Conservation (phyloP, 1,284 basidiomycete species). For the Leucoagaricus sp. region DNA sequence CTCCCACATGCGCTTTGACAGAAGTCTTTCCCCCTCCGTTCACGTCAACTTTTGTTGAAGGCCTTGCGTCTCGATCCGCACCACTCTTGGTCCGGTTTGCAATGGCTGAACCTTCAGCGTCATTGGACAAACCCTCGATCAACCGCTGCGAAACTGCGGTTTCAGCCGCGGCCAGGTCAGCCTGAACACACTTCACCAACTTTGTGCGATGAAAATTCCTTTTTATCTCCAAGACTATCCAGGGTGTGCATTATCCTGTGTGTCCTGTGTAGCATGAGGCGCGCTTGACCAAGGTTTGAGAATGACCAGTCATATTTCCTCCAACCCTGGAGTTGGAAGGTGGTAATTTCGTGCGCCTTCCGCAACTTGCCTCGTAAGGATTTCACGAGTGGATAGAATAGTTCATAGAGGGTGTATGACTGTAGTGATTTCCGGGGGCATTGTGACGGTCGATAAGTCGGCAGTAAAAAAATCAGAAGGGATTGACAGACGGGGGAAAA, state of each 20-base stretch:
- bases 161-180: no score
- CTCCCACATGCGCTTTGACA: no score
- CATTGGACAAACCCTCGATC: no score
- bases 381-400: not conserved
- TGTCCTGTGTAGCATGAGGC: no score
- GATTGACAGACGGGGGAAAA: constrained; percentile 22
- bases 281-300: not conserved
- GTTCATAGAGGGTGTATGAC: constrained; percentile 9
- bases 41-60: no score
- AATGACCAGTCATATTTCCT: not conserved
- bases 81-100: no score
- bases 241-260: not conserved
- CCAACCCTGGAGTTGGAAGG: not conserved
- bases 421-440: constrained; percentile 28
- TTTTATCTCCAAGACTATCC: not conserved
- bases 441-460: constrained; percentile 10
- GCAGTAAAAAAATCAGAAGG: not conserved
- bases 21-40: no score
- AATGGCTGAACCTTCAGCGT: no score
- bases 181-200: not conserved
- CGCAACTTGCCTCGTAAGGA: not conserved
- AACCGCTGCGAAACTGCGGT: no score
- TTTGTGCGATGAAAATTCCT: not conserved
- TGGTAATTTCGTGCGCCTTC: not conserved
- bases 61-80: no score